phyloP scores from a whole-genome alignment of 169 alveolate genomes.

The Plasmodium knowlesi region DNA sequence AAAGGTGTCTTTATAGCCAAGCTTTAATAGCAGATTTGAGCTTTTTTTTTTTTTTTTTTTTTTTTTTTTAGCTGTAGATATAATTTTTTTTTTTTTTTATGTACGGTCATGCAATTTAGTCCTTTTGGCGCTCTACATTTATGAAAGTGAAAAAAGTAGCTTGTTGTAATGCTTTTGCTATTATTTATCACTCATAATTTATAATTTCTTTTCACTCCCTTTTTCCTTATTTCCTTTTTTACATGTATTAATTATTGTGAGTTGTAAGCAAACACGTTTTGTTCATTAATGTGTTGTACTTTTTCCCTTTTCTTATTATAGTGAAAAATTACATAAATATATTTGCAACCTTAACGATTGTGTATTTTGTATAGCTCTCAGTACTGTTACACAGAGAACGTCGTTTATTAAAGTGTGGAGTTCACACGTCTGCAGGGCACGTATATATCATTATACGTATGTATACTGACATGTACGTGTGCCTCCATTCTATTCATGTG shows the following conservation, averaged over 20 bases:
- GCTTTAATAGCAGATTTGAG: slow-evolving; percentile 15
- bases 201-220: not conserved
- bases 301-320: not conserved
- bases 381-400: not conserved
- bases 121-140: too few relatives aligned
- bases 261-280: not conserved
- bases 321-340: not conserved
- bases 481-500: not conserved
- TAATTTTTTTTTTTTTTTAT: not conserved
- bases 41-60: slow-evolving; percentile 14
- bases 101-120: too few relatives aligned
- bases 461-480: not conserved
- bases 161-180: too few relatives aligned
- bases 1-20: not conserved
- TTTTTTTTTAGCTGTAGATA: slow-evolving; percentile 3
- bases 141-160: too few relatives aligned
- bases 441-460: not conserved
- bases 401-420: not conserved
- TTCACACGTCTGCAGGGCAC: not conserved
- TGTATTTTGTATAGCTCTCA: not conserved
- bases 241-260: not conserved
- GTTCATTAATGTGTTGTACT: not conserved
- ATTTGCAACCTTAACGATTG: not conserved
- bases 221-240: not conserved
- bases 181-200: too few relatives aligned